Base-by-base conservation (phyloP, 768 basidiomycete species). In the Piloderma croceum region DNA sequence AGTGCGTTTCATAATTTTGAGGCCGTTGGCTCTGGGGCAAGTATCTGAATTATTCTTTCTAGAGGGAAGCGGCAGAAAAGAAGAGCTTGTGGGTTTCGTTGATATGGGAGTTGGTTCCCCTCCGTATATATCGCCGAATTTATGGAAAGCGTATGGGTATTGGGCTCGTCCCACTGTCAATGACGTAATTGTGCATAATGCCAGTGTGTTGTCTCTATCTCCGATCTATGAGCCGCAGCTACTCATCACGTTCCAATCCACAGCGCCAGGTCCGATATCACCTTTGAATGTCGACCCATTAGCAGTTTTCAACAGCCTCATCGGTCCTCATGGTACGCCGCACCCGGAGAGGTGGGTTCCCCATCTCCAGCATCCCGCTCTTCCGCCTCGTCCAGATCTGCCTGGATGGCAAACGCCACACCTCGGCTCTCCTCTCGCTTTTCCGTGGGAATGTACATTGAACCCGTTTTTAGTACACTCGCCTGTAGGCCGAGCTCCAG, bases 401-500 rank as follows among this genome's bases (percentile, higher is more conserved):
- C 76, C 76, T 75, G 58, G 63, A 29, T 75, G 71, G 5, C 42
- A 44, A 17, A 48, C 51, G 11, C 65, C 61, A 2, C 56, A 57
- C 9, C 59, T 61, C 15, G 63, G 67, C 1, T 56, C 70, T 5
- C 63, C 70, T 1, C 49, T 35, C 5, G n/a, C n/a, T n/a, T 72
- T 74, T 36, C 71, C 74, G 9, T 69, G 65, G 53, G 68, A 71
- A 43, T 65, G 71, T 29, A 69, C 76, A 39, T 61, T 83, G 22
- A 79, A 82, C 49, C 79, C 78, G 0, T 70, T 75, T 47, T 70
- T 82, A 24, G 57, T 62, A 39, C 77, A 77, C 47, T 52, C 58
- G 11, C 53, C 58, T 15, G 63, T 58, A 41, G 67, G 64, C 4
- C 68, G 67, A 6, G 61, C 67, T 3, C 64, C 69, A 0, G 49